Conservation (phyloP, 495 filamentous ascomycete genomes). For the Lepidopterella palustris region DNA sequence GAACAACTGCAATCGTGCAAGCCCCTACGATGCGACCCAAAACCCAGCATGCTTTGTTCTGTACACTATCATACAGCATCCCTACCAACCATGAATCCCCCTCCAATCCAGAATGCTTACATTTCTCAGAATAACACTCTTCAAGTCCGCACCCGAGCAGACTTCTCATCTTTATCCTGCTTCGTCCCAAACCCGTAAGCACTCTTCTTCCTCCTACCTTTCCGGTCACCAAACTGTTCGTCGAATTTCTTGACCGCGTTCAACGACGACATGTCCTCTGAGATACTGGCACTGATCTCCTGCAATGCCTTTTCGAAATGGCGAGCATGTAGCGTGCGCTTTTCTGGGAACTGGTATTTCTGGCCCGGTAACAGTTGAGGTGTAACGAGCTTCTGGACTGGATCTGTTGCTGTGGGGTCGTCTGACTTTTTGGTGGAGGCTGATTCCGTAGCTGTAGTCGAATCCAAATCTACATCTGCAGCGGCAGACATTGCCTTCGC, state of each 20-base stretch:
- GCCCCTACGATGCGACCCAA: no score
- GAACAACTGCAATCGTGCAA: no score
- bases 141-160: conserved; percentile 28
- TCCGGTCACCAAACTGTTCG: conserved; percentile 90
- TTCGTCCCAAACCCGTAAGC: conserved; percentile 58
- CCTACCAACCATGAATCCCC: no score
- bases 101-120: no score
- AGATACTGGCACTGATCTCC: conserved; percentile 89
- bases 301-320: conserved; percentile 83
- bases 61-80: no score
- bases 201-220: conserved; percentile 59
- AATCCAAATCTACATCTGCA: no score
- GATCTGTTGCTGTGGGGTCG: not conserved
- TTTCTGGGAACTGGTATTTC: conserved; percentile 23
- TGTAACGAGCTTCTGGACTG: not conserved
- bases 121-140: not conserved
- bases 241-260: conserved; percentile 90
- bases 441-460: not conserved
- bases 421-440: not conserved
- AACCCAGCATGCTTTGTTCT: no score
- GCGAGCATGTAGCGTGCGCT: conserved; percentile 14
- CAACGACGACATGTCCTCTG: conserved; percentile 86
- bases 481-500: conserved; percentile 19
- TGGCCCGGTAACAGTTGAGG: conserved; percentile 8
- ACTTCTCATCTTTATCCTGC: conserved; percentile 24